Conservation (phyloP, 225 moss, liverwort and hornwort species). For the Antitrichia curtipendula region DNA sequence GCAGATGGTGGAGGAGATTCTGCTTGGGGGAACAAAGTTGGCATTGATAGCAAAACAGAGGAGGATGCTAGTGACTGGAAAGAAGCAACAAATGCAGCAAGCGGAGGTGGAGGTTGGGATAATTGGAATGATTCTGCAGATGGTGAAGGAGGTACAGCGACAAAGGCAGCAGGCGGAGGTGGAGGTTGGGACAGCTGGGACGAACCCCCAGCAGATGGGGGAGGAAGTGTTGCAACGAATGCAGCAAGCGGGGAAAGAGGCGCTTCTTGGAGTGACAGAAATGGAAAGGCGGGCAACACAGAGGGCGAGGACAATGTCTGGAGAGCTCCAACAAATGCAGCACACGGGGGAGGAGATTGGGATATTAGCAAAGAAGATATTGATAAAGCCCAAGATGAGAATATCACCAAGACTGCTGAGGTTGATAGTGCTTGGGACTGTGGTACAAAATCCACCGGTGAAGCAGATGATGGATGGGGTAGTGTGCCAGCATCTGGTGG, state of each 20-base stretch:
- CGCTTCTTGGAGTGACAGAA: neutral
- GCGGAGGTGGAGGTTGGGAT: neutral
- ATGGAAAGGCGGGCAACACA: neutral
- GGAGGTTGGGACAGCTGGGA: conserved; percentile 5
- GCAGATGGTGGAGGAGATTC: neutral
- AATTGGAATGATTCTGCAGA: neutral
- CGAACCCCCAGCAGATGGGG: neutral
- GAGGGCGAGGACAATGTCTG: neutral
- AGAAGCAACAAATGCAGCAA: conserved; percentile 2
- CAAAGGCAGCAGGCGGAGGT: neutral
- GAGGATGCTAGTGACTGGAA: conserved; percentile 1
- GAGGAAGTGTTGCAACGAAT: conserved; percentile 2
- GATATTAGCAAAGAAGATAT: neutral
- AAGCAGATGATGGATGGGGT: conserved; percentile 7
- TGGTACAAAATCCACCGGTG: neutral
- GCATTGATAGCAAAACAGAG: conserved; percentile 3
- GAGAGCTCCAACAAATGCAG: conserved; percentile 3
- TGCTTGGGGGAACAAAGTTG: conserved; percentile 11
- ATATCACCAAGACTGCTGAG: neutral
- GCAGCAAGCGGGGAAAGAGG: conserved; percentile 10
- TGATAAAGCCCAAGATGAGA: neutral
- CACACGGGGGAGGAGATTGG: conserved; percentile 12
- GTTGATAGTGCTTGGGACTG: conserved; percentile 5
- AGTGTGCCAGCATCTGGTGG: conserved; percentile 7
- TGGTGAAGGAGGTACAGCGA: neutral